Evolutionary conservation across 2,329 filamentous ascomycete species (phyloP), one percentile per base, ranked within the genome.

Genomic region (Phialocephala subalpina): DNA sequence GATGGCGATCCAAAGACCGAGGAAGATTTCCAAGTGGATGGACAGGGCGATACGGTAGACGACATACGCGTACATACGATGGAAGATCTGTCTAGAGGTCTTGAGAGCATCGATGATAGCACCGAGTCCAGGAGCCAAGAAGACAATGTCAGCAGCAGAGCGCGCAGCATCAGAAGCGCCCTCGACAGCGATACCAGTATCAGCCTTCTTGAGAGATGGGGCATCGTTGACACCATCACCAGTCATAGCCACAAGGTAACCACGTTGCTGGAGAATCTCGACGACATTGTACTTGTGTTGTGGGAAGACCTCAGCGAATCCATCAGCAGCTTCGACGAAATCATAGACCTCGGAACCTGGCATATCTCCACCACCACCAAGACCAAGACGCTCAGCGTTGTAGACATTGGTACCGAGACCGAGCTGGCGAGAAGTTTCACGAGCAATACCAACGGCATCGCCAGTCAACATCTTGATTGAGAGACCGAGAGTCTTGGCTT

Each of bases 401-500:
- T 97, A 97, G 75, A 97, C 90, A 80, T 97, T 97, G 77, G 93
- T 96, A 76, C 93, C 93, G 67, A 97, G 90, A 83, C 93, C 93
- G 72, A 97, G 91, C 82, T 96, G 92, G 76, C 93, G 92, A 62
- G 93, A 96, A 73, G 93, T 97, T 82, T 97, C 93, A 83, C 92
- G 90, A 74, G 93, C 93, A 79, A 97, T 97, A 80, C 93, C 94
- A 78, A 97, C 93, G 72, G 94, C 93, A 78, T 97, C 93, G 86
- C 93, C 93, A 82, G 94, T 97, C 82, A 97, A 87, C 93, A 97
- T 97, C 87, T 97, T 97, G 82, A 97, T 94, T 73, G 91, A 94
- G 68, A 97, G 85, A 84, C 93, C 93, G 66, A 97, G 88, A 70
- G 84, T 86, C 86, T 96, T 95, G 76, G 93, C 93, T 81, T 97